Evolutionary conservation across 1,139 yeast species (phyloP).

Genomic region (Saccharomycopsis hybrid): DNA sequence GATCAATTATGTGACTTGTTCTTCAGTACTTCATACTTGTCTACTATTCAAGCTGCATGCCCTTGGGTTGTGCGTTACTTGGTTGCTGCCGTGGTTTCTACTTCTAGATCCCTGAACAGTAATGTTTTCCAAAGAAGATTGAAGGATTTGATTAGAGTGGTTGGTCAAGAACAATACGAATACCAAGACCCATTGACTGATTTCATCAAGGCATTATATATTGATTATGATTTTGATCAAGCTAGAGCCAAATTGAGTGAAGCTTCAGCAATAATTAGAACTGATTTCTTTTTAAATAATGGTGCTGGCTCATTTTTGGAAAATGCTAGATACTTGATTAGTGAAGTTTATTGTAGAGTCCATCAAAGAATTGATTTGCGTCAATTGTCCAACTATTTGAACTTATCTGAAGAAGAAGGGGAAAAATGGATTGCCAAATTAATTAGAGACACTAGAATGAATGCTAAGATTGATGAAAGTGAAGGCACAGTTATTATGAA

Average conservation of each 20-base stretch:
- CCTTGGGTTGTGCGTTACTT: constrained; percentile 62
- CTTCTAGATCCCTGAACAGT: constrained; percentile 29
- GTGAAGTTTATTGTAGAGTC: constrained; percentile 48
- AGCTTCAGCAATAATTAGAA: constrained; percentile 38
- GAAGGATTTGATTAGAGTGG: constrained; percentile 48
- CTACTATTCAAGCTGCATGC: constrained; percentile 59
- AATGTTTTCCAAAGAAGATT: constrained; percentile 42
- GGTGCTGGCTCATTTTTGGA: constrained; percentile 37
- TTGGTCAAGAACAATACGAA: constrained; percentile 54
- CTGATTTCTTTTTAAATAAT: constrained; percentile 50
- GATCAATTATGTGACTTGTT: constrained; percentile 49
- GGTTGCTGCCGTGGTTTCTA: constrained; percentile 48
- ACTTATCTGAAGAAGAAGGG: constrained; percentile 39
- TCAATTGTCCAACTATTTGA: constrained; percentile 38
- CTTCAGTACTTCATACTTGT: constrained; percentile 50
- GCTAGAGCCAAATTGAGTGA: constrained; percentile 42
- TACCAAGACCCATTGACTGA: constrained; percentile 54
- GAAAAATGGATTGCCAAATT: constrained; percentile 45
- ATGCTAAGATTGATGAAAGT: constrained; percentile 44
- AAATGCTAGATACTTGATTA: constrained; percentile 42
- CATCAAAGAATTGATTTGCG: constrained; percentile 42
- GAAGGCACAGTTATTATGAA: constrained; percentile 43
- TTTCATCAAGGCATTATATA: constrained; percentile 46
- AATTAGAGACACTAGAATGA: constrained; percentile 42
- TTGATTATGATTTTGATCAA: constrained; percentile 48